Percentiles rank a stretch among this genome's conserved stretches.
Conservation (phyloP, 2,329 filamentous ascomycete species). For the Fusarium odoratissimum region DNA sequence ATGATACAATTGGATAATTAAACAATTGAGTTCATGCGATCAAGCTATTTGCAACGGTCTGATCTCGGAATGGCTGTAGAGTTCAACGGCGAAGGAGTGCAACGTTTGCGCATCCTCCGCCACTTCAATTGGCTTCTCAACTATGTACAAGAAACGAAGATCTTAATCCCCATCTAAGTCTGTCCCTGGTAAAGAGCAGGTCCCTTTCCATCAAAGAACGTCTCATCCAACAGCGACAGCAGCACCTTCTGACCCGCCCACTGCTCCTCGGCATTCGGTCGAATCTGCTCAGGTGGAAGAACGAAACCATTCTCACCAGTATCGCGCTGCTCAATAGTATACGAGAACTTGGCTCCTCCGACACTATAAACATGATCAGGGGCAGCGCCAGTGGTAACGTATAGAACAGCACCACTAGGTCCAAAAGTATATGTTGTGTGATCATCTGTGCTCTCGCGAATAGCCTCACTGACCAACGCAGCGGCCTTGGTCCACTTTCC, state of each 20-base stretch:
- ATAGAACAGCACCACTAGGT: constrained; percentile 53
- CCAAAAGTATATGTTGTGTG: constrained; percentile 52
- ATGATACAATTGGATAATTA: background rate
- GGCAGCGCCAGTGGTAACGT: constrained; percentile 49
- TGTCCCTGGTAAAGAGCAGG: constrained; percentile 36
- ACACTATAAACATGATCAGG: constrained; percentile 46
- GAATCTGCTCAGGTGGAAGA: constrained; percentile 52
- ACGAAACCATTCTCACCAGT: constrained; percentile 52
- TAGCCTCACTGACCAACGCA: constrained; percentile 42
- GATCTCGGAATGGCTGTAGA: background rate
- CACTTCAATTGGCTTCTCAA: background rate
- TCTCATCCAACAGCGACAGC: constrained; percentile 48
- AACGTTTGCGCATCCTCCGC: background rate
- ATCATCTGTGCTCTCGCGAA: constrained; percentile 48
- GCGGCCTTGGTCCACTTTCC: constrained; percentile 55
- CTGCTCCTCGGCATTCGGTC: constrained; percentile 52
- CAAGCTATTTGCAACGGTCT: background rate
- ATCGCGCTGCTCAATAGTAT: constrained; percentile 53
- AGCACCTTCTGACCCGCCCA: constrained; percentile 53
- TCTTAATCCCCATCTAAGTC: background rate
- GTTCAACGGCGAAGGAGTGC: background rate
- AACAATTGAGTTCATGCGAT: background rate
- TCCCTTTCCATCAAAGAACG: constrained; percentile 50
- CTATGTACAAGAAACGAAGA: background rate
- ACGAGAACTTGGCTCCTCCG: constrained; percentile 50